Evolutionary conservation across 805 yeast species (phyloP), one percentile per base, ranked within the genome.

Genomic region (Kodamaea kakaduensis): DNA sequence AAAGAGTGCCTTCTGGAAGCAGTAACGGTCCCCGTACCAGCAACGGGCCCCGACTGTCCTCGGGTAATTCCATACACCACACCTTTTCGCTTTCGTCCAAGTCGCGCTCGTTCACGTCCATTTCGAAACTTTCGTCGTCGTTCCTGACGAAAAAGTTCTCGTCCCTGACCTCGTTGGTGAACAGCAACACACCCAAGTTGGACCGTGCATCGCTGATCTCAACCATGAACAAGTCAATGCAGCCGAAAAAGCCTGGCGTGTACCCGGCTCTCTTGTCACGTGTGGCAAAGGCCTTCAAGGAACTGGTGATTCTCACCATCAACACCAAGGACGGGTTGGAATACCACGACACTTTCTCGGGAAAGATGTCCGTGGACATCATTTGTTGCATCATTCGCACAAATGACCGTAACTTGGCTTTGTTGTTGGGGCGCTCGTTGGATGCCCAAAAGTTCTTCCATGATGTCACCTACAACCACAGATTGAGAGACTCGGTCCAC

Each of bases 401-500:
- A 1, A 83, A 87, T 6, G 98, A 93, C 57, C 71, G 98, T 41
- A 89, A 88, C 48, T 63, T 93, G 49, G 97, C 97, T 0, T 64
- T 93, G 31, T 64, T 93, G 21, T 63, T 93, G 32, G 98, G 97
- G 18, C 71, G 98, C 44, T 81, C 97, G 0, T 65, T 93, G 37
- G 97, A 93, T 61, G 95, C 96, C 1, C 97, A 93, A 50, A 85
- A 85, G 56, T 77, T 87, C 38, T 88, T 93, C 59, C 96, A 87
- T 53, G 98, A 93, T 61, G 97, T 89, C 17, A 84, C 96, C 0
- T 90, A 90, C 59, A 95, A 88, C 49, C 97, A 89, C 56, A 71
- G 97, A 32, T 68, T 93, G 36, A 71, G 98, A 45, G 98, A 93
- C 59, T 84, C 95, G 0, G 73, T 71, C 14, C 77, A 73, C 51